These are phyloP conservation scores for Oryza glumipatula DNA, from an alignment of 176 grass and related monocot species.

Conservation along the genomic window DNA sequence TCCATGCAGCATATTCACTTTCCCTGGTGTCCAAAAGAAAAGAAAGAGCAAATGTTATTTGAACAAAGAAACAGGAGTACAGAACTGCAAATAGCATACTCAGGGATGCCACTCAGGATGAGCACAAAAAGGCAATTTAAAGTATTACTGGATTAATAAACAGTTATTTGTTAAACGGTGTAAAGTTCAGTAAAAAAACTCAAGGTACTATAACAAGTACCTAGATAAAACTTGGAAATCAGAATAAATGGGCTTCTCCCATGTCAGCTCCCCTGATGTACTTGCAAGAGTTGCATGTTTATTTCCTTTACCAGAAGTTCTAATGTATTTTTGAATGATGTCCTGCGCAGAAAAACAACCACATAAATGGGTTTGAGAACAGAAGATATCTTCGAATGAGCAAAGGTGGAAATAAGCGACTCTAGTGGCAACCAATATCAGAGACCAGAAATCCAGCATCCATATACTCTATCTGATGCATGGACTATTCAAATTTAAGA, in stretches of 20 bases:
- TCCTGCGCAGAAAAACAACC: constrained; percentile 60
- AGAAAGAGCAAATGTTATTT: constrained; percentile 19
- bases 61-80: constrained; percentile 20
- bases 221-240: constrained; percentile 88
- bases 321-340: constrained; percentile 83
- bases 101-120: constrained; percentile 21
- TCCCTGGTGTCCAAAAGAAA: constrained; percentile 54
- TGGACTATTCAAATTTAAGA: not conserved
- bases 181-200: constrained; percentile 13
- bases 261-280: constrained; percentile 78
- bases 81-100: not conserved
- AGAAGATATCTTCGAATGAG: constrained; percentile 12
- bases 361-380: constrained; percentile 26
- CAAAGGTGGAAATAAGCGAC: constrained; percentile 19
- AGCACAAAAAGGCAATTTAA: constrained; percentile 21
- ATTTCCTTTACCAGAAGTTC: constrained; percentile 77
- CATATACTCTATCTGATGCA: constrained; percentile 8
- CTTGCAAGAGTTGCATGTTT: constrained; percentile 87
- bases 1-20: constrained; percentile 97
- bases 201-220: constrained; percentile 36
- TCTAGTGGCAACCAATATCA: constrained; percentile 11
- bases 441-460: constrained; percentile 18
- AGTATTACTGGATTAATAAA: not conserved
- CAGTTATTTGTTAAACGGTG: constrained; percentile 10
- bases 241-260: constrained; percentile 85